Evolutionary conservation across 1,139 yeast species (phyloP).

Genomic region (Candida tropicalis): DNA sequence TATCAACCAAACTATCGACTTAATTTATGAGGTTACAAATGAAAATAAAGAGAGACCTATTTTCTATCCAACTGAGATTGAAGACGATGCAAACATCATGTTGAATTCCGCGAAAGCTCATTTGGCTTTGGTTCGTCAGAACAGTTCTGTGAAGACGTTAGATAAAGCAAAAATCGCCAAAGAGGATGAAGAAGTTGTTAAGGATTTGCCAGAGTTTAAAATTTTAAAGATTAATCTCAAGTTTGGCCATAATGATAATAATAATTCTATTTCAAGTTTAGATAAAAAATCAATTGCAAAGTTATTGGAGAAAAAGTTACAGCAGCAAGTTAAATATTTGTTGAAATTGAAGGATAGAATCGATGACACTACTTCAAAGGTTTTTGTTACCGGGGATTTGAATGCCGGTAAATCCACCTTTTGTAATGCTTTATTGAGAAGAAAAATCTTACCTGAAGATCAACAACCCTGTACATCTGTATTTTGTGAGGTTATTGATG

Average conservation of each 20-base stretch:
- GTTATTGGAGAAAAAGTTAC: conserved; percentile 63
- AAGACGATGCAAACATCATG: conserved; percentile 35
- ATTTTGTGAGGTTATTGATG: conserved; percentile 92
- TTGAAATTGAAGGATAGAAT: conserved; percentile 78
- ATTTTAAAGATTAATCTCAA: conserved; percentile 67
- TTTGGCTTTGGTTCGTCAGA: conserved; percentile 53
- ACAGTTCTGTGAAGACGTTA: conserved; percentile 32
- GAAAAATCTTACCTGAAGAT: conserved; percentile 86
- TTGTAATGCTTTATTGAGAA: conserved; percentile 84
- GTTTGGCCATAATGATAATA: conserved; percentile 51
- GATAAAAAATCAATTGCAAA: conserved; percentile 69
- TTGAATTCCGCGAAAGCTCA: conserved; percentile 52
- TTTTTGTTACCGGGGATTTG: conserved; percentile 93
- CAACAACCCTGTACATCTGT: conserved; percentile 98
- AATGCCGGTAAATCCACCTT: conserved; percentile 97
- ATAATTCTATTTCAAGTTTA: conserved; percentile 51
- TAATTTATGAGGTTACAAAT: conserved; percentile 54
- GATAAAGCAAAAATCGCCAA: conserved; percentile 32
- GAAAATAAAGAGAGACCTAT: conserved; percentile 66
- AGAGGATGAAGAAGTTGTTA: conserved; percentile 19
- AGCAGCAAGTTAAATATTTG: conserved; percentile 67
- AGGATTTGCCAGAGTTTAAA: conserved; percentile 47
- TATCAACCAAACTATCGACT: conserved; percentile 56
- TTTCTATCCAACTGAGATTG: conserved; percentile 58
- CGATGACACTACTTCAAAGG: conserved; percentile 91